A percentile compares a stretch with the other conserved stretches of the same genome.
phyloP scores from a whole-genome alignment of 495 filamentous ascomycete genomes.

The Clavariopsis aquatica region DNA sequence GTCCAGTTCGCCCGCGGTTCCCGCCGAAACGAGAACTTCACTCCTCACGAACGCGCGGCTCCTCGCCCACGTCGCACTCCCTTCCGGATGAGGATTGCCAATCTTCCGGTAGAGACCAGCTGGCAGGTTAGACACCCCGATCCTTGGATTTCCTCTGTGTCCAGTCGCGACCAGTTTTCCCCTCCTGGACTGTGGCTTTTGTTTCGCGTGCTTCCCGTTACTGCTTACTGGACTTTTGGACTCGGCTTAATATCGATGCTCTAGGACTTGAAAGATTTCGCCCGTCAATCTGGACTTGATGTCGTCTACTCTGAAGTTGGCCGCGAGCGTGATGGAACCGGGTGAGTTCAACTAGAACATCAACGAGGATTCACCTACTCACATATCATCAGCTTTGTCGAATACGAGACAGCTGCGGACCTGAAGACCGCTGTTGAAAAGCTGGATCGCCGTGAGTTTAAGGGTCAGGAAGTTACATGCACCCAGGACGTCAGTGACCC shows the following conservation, averaged over 20 bases:
- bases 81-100: slow-evolving; percentile 94
- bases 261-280: slow-evolving; percentile 99
- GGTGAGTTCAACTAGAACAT: slow-evolving; percentile 58
- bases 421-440: slow-evolving; percentile 89
- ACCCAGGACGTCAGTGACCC: slow-evolving; percentile 72
- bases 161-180: slow-evolving; percentile 38
- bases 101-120: slow-evolving; percentile 96
- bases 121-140: slow-evolving; percentile 86
- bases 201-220: slow-evolving; percentile 39
- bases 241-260: slow-evolving; percentile 60
- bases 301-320: slow-evolving; percentile 97
- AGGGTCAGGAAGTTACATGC: slow-evolving; percentile 79
- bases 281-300: slow-evolving; percentile 91
- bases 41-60: slow-evolving; percentile 71
- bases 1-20: slow-evolving; percentile 96
- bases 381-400: slow-evolving; percentile 73
- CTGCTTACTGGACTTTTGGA: slow-evolving; percentile 46
- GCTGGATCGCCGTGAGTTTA: slow-evolving; percentile 88
- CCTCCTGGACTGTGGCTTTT: slow-evolving; percentile 37
- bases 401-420: slow-evolving; percentile 91
- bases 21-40: slow-evolving; percentile 78
- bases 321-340: slow-evolving; percentile 88
- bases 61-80: slow-evolving; percentile 93
- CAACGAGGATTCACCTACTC: slow-evolving; percentile 32
- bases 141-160: slow-evolving; percentile 32